Evolutionary conservation across 495 filamentous ascomycete species (phyloP).

Genomic region (Hyphodiscus hymeniophilus): DNA sequence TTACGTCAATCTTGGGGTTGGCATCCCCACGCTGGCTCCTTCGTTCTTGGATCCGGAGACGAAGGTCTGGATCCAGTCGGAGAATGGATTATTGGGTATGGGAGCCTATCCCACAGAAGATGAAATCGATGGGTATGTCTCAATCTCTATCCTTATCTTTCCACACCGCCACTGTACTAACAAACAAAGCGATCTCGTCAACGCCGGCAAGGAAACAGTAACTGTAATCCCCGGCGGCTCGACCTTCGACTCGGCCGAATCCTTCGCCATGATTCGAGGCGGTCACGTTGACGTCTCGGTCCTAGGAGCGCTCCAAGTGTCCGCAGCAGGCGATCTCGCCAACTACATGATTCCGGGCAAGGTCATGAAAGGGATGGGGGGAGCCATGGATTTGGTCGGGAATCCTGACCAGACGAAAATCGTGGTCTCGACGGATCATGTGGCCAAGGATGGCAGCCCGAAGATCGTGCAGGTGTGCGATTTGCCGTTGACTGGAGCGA

Average conservation of each 20-base stretch:
- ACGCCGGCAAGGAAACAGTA: slow-evolving; percentile 91
- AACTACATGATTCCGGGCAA: slow-evolving; percentile 95
- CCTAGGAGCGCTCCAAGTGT: slow-evolving; percentile 87
- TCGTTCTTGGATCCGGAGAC: slow-evolving; percentile 41
- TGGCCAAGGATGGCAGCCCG: slow-evolving; percentile 80
- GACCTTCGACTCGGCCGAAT: slow-evolving; percentile 80
- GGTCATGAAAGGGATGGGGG: slow-evolving; percentile 88
- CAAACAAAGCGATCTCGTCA: slow-evolving; percentile 68
- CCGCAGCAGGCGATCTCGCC: slow-evolving; percentile 72
- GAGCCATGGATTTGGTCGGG: slow-evolving; percentile 87
- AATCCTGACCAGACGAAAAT: slow-evolving; percentile 84
- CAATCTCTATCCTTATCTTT: not conserved
- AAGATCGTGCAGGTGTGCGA: slow-evolving; percentile 90
- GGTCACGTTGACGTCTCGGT: slow-evolving; percentile 87
- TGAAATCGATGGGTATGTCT: slow-evolving; percentile 42
- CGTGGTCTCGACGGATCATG: slow-evolving; percentile 94
- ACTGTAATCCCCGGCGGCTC: slow-evolving; percentile 73
- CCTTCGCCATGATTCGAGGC: slow-evolving; percentile 88
- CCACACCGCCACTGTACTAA: not conserved
- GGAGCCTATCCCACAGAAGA: slow-evolving; percentile 67
- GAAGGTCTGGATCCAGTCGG: slow-evolving; percentile 77
- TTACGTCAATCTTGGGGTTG: slow-evolving; percentile 61
- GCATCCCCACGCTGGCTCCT: slow-evolving; percentile 38
- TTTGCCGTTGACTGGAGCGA: slow-evolving; percentile 78
- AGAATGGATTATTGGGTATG: slow-evolving; percentile 91